Evolutionary conservation across 331 rosid genomes (phyloP).

Genomic region (Quercus lobata): DNA sequence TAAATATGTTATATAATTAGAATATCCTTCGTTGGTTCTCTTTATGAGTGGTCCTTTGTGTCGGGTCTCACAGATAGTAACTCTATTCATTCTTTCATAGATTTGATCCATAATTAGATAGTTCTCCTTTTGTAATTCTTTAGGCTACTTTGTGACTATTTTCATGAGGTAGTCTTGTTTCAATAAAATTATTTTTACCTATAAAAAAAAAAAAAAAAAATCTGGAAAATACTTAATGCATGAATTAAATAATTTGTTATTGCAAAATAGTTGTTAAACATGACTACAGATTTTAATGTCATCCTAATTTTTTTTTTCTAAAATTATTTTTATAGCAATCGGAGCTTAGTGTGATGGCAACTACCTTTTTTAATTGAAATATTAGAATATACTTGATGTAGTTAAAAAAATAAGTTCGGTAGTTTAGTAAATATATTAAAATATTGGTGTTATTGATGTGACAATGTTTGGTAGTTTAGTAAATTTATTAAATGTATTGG

Average conservation of each 20-base stretch:
- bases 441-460: not conserved
- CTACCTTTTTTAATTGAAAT: no score
- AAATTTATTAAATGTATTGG: not conserved
- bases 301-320: not conserved
- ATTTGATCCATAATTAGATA: no score
- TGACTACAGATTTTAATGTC: not conserved
- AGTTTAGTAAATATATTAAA: not conserved
- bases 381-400: not conserved
- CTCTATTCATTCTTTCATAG: no score
- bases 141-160: no score
- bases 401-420: not conserved
- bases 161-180: no score
- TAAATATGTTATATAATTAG: not conserved
- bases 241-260: not conserved
- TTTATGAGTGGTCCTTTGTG: no score
- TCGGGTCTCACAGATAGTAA: no score
- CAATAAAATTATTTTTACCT: no score
- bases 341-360: no score
- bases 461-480: not conserved
- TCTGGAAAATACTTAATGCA: not conserved
- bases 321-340: no score
- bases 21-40: not conserved
- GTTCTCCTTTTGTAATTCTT: no score
- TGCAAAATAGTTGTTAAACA: not conserved
- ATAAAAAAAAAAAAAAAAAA: not conserved